Conservation (phyloP, 371 early-diverging fungal genomes). For the Syncephalastrum contaminatum region DNA sequence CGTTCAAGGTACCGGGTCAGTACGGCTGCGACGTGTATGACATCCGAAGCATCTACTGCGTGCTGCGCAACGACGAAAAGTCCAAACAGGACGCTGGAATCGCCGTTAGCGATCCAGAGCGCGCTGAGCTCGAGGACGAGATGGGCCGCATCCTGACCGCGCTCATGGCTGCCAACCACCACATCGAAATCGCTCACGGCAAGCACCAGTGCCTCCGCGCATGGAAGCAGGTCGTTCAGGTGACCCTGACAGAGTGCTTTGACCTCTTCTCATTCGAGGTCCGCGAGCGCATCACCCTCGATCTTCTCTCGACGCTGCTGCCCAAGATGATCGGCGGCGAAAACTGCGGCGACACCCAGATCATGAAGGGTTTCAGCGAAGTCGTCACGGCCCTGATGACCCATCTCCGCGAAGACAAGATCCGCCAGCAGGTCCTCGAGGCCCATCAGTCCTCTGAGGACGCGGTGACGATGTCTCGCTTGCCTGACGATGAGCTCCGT, state of each 20-base stretch:
- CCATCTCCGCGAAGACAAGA: slow-evolving; percentile 30
- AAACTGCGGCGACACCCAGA: slow-evolving; percentile 32
- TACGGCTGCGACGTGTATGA: slow-evolving; percentile 65
- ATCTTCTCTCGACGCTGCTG: slow-evolving; percentile 60
- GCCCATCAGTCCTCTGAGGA: too few species aligned
- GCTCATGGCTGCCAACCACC: slow-evolving; percentile 64
- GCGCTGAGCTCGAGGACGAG: slow-evolving; percentile 45
- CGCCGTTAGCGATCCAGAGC: slow-evolving; percentile 37
- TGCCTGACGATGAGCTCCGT: slow-evolving; percentile 55
- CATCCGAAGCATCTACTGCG: slow-evolving; percentile 56
- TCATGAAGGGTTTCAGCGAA: slow-evolving; percentile 61
- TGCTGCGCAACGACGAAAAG: slow-evolving; percentile 16
- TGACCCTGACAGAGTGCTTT: slow-evolving; percentile 67
- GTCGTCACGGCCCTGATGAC: slow-evolving; percentile 58
- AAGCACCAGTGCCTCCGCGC: slow-evolving; percentile 65
- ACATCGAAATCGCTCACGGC: slow-evolving; percentile 60
- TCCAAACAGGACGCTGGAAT: slow-evolving; percentile 38
- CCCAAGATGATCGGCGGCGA: slow-evolving; percentile 44
- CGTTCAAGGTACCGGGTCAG: slow-evolving; percentile 47
- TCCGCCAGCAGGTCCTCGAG: slow-evolving; percentile 36
- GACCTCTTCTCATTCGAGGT: slow-evolving; percentile 56
- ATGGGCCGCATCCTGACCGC: slow-evolving; percentile 52
- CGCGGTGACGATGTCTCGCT: slow-evolving; percentile 36
- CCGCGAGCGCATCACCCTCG: slow-evolving; percentile 61
- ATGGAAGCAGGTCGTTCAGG: slow-evolving; percentile 81